These are phyloP conservation scores for Pythium angustatum DNA, from an alignment of 352 stramenopile genomes.

Conservation along the genomic window DNA sequence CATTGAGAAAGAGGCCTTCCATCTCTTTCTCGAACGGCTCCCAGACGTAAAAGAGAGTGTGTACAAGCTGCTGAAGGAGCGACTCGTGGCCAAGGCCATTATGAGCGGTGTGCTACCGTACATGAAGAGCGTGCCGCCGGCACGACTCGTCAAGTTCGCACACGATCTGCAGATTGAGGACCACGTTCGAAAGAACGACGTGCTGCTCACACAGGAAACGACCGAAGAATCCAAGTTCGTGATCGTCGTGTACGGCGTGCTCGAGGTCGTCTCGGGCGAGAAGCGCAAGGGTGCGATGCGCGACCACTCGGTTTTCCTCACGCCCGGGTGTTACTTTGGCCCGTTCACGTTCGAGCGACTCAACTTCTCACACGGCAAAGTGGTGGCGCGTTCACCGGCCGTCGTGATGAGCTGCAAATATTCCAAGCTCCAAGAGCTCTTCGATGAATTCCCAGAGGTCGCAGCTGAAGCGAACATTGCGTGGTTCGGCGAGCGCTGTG, in stretches of 20 bases:
- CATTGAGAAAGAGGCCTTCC: conserved; percentile 77
- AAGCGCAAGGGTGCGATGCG: conserved; percentile 30
- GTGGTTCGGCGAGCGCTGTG: conserved; percentile 70
- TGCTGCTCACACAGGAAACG: conserved; percentile 50
- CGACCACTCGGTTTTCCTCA: conserved; percentile 60
- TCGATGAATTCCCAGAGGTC: conserved; percentile 57
- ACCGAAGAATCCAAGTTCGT: conserved; percentile 44
- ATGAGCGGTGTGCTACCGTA: conserved; percentile 76
- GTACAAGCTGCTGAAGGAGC: conserved; percentile 64
- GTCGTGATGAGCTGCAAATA: conserved; percentile 63
- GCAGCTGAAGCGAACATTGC: conserved; percentile 70
- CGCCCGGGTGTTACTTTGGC: conserved; percentile 68
- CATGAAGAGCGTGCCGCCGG: conserved; percentile 53
- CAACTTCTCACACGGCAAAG: conserved; percentile 46
- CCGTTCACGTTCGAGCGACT: conserved; percentile 74
- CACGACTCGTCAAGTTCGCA: conserved; percentile 58
- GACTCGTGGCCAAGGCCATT: conserved; percentile 67
- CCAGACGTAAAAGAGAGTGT: conserved; percentile 55
- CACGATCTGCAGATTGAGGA: conserved; percentile 69
- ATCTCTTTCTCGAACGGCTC: conserved; percentile 57
- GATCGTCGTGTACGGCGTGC: conserved; percentile 67
- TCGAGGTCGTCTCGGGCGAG: conserved; percentile 60
- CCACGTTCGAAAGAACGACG: conserved; percentile 55
- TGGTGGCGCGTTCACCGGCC: conserved; percentile 48
- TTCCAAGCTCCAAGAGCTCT: conserved; percentile 44